These are phyloP conservation scores for Pleurotus giganteus DNA, from an alignment of 768 basidiomycete species.

Conservation along the genomic window DNA sequence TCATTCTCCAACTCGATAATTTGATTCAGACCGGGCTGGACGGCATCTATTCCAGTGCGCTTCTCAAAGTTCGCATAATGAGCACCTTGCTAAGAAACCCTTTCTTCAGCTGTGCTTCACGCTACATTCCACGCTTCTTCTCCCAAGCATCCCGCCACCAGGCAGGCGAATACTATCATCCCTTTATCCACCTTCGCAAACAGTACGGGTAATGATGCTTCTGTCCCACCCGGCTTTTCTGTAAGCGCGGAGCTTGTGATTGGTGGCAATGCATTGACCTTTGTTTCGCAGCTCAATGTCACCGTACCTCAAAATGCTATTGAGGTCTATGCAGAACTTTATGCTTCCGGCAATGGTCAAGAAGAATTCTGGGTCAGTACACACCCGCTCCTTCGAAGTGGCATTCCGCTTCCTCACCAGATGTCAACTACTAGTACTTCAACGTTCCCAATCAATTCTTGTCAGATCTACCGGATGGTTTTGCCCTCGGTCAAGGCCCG, in stretches of 20 bases:
- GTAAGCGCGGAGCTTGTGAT: slow-evolving; percentile 32
- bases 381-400: background rate
- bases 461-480: slow-evolving; percentile 45
- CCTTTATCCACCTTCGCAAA: slow-evolving; percentile 67
- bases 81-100: too few relatives aligned
- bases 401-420: background rate
- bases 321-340: slow-evolving; percentile 65
- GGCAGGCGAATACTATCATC: slow-evolving; percentile 62
- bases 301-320: slow-evolving; percentile 71
- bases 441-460: slow-evolving; percentile 65
- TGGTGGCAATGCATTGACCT: background rate
- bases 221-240: slow-evolving; percentile 72
- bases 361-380: slow-evolving; percentile 73
- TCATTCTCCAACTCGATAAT: slow-evolving; percentile 77
- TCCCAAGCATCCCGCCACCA: slow-evolving; percentile 50
- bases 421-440: slow-evolving; percentile 50
- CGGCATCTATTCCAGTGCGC: slow-evolving; percentile 69
- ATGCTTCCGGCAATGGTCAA: slow-evolving; percentile 57
- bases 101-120: slow-evolving; percentile 55
- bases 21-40: slow-evolving; percentile 53
- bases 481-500: slow-evolving; percentile 41
- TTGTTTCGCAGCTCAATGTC: slow-evolving; percentile 50
- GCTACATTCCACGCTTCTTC: slow-evolving; percentile 75
- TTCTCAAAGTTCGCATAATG: background rate
- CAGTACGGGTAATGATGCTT: slow-evolving; percentile 64